Evolutionary conservation across 1,139 yeast genomes (phyloP).

Genomic region (Hansenula lynferdii): DNA sequence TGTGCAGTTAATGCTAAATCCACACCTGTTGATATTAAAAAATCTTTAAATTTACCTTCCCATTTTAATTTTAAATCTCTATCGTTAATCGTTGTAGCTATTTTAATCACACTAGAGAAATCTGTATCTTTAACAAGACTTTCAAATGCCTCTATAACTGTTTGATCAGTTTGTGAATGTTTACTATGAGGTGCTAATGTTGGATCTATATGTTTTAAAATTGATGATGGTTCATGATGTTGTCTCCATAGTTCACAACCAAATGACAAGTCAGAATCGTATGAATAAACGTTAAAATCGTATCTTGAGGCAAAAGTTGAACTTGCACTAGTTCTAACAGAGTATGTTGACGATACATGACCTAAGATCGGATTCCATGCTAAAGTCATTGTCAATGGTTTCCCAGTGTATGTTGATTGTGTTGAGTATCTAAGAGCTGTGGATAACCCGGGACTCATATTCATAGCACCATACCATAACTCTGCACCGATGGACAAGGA

Average conservation of each 20-base stretch:
- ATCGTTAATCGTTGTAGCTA: slow-evolving; percentile 67
- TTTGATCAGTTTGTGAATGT: slow-evolving; percentile 28
- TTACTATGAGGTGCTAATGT: slow-evolving; percentile 26
- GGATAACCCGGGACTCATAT: slow-evolving; percentile 82
- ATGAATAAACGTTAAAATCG: slow-evolving; percentile 88
- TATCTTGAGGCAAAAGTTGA: slow-evolving; percentile 81
- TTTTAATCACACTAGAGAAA: slow-evolving; percentile 68
- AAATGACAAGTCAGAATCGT: slow-evolving; percentile 78
- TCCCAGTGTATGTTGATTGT: slow-evolving; percentile 79
- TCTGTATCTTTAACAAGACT: slow-evolving; percentile 46
- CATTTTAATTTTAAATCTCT: slow-evolving; percentile 62
- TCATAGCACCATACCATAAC: slow-evolving; percentile 80
- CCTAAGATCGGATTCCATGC: slow-evolving; percentile 91
- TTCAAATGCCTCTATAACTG: slow-evolving; percentile 50
- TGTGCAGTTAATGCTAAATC: slow-evolving; percentile 28
- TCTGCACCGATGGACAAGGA: slow-evolving; percentile 75
- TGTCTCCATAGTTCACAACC: slow-evolving; percentile 80
- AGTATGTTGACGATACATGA: slow-evolving; percentile 82
- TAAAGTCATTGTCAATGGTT: slow-evolving; percentile 84
- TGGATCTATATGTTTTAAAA: slow-evolving; percentile 24
- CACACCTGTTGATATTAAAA: slow-evolving; percentile 74
- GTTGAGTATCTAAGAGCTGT: slow-evolving; percentile 84
- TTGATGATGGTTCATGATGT: slow-evolving; percentile 5
- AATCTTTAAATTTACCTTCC: slow-evolving; percentile 86
- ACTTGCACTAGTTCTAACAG: slow-evolving; percentile 73